These are phyloP conservation scores for Chalara sp. DNA, from an alignment of 2,329 filamentous ascomycete species.

Conservation along the genomic window DNA sequence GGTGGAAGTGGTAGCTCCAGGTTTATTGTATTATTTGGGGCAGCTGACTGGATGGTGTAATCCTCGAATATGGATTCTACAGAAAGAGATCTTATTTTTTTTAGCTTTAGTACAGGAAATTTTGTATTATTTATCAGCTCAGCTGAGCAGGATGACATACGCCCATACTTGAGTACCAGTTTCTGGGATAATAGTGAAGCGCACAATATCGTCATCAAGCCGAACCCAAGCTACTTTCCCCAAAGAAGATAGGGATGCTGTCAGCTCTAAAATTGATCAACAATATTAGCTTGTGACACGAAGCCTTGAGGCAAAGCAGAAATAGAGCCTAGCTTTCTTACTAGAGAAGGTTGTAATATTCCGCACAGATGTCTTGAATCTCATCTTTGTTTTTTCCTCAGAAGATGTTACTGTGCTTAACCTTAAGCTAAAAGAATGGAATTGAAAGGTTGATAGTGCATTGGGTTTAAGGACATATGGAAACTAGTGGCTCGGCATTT, in stretches of 20 bases:
- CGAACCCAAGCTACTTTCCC: conserved; percentile 41
- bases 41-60: conserved; percentile 81
- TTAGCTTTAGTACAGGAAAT: neutral
- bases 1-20: conserved; percentile 87
- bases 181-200: conserved; percentile 93
- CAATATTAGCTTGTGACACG: neutral
- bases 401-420: too few relatives aligned
- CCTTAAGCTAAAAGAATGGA: too few relatives aligned
- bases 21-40: conserved; percentile 83
- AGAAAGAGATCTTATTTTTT: conserved; percentile 41
- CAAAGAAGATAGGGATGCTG: conserved; percentile 55
- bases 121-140: neutral
- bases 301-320: neutral
- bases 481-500: neutral
- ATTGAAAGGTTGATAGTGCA: too few relatives aligned
- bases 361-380: conserved; percentile 59
- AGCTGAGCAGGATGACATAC: conserved; percentile 40
- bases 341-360: conserved; percentile 63
- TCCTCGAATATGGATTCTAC: conserved; percentile 82
- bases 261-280: conserved; percentile 45
- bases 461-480: neutral
- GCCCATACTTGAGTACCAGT: conserved; percentile 96
- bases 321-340: conserved; percentile 26
- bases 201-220: conserved; percentile 77
- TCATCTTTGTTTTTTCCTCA: conserved; percentile 35